phyloP scores from a whole-genome alignment of 441 rosid genomes.

The Daphne laureola region DNA sequence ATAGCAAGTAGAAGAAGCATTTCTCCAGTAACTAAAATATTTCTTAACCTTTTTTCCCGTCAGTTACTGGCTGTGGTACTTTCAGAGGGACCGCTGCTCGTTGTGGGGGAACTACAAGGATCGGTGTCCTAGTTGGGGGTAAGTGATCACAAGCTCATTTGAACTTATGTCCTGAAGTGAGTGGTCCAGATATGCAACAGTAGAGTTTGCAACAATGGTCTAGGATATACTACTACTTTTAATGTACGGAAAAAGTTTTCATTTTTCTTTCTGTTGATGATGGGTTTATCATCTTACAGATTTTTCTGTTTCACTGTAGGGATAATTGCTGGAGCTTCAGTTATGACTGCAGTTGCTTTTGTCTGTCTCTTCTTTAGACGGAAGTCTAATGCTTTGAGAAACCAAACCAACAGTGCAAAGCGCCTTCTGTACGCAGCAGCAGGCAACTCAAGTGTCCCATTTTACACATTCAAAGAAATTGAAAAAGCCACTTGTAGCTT shows the following conservation, averaged over 20 bases:
- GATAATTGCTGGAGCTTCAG: slow-evolving; percentile 44
- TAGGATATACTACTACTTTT: no score
- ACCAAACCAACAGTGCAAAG: slow-evolving; percentile 36
- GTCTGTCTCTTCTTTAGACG: slow-evolving; percentile 33
- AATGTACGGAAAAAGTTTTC: no score
- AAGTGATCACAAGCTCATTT: slow-evolving; percentile 1
- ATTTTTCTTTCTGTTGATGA: no score
- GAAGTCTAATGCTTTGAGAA: slow-evolving; percentile 28
- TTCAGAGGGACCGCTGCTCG: slow-evolving; percentile 33
- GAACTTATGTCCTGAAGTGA: no score
- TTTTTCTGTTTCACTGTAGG: slow-evolving; percentile 24
- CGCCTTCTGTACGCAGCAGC: slow-evolving; percentile 63
- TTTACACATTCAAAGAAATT: slow-evolving; percentile 62
- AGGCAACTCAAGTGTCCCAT: slow-evolving; percentile 68
- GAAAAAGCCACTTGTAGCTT: slow-evolving; percentile 70
- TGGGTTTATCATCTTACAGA: no score
- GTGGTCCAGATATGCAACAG: no score
- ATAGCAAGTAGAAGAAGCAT: no score
- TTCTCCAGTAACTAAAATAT: slow-evolving; percentile 4
- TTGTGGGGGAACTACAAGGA: slow-evolving; percentile 39
- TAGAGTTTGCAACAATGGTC: no score
- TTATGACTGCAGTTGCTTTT: slow-evolving; percentile 31
- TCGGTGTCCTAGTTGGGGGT: slow-evolving; percentile 62
- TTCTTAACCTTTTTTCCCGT: not conserved
- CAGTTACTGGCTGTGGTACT: slow-evolving; percentile 38